Conservation (phyloP, 148 eudicot genomes). For the Chenopodium album region DNA sequence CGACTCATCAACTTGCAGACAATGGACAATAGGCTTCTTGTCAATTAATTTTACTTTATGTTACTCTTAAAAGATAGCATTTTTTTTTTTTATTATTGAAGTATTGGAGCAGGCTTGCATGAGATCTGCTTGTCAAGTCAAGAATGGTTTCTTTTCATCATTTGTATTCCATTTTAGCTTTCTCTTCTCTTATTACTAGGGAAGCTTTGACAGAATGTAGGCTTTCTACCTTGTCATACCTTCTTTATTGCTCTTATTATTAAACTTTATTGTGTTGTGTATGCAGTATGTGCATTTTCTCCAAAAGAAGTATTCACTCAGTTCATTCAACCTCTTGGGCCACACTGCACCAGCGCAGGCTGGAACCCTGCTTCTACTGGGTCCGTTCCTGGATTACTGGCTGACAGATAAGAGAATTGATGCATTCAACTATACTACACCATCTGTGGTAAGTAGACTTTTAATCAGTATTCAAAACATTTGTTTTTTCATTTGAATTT, state of each 20-base stretch:
- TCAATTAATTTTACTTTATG: not conserved
- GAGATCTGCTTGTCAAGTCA: not conserved
- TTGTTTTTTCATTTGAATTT: not conserved
- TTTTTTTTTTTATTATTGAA: not conserved
- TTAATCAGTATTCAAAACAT: not conserved
- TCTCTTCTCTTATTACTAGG: not conserved
- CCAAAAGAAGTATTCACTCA: slow-evolving; percentile 65
- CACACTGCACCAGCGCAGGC: slow-evolving; percentile 81
- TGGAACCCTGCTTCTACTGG: slow-evolving; percentile 47
- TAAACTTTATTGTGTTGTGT: not conserved
- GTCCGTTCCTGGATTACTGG: slow-evolving; percentile 74
- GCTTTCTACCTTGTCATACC: not conserved
- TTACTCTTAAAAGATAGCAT: not conserved
- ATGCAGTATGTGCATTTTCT: slow-evolving; percentile 59
- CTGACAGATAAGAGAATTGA: slow-evolving; percentile 57
- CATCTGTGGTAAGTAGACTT: slow-evolving; percentile 44
- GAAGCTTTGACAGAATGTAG: not conserved
- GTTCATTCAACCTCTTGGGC: slow-evolving; percentile 67
- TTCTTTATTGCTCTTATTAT: not conserved
- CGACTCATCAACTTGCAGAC: not conserved
- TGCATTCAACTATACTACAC: slow-evolving; percentile 44
- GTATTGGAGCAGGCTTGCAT: not conserved
- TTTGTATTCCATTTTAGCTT: not conserved
- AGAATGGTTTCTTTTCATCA: not conserved
- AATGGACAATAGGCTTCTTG: not conserved